Evolutionary conservation across 192 early-diverging fungal genomes (phyloP).

Genomic region (Mortierella claussenii): DNA sequence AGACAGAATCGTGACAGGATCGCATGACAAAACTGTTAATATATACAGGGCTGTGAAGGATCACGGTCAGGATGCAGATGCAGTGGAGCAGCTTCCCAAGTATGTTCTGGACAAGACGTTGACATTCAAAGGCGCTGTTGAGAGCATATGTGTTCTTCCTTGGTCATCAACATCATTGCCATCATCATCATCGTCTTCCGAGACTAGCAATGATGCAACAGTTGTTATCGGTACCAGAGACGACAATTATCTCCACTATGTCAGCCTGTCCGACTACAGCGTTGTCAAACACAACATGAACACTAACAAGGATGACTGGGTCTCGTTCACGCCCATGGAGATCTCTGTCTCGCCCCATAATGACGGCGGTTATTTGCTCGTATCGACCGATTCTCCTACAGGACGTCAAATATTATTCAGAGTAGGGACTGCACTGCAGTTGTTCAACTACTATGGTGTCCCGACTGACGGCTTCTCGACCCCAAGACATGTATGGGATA

Average conservation of each 20-base stretch:
- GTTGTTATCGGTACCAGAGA: constrained; percentile 73
- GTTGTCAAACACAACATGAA: constrained; percentile 75
- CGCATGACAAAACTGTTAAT: constrained; percentile 75
- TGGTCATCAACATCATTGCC: constrained; percentile 28
- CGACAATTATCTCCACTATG: constrained; percentile 79
- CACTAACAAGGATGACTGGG: constrained; percentile 81
- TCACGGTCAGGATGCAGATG: constrained; percentile 3
- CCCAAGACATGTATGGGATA: constrained; percentile 72
- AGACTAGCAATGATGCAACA: constrained; percentile 15
- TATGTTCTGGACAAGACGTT: constrained; percentile 57
- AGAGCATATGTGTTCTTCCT: constrained; percentile 71
- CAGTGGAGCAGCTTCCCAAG: neutral
- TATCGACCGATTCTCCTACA: constrained; percentile 73
- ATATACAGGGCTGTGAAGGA: constrained; percentile 59
- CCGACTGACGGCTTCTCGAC: constrained; percentile 71
- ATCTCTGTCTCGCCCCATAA: constrained; percentile 65
- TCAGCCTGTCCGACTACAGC: constrained; percentile 58
- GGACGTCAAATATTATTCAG: constrained; percentile 75
- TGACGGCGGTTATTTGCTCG: constrained; percentile 63
- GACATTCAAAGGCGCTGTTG: constrained; percentile 69
- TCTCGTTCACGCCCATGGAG: constrained; percentile 84
- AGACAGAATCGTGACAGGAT: constrained; percentile 67
- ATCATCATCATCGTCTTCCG: neutral
- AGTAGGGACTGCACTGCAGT: constrained; percentile 56
- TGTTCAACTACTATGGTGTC: constrained; percentile 72